Percentiles rank a stretch among this genome's conserved stretches.
Evolutionary conservation across 495 filamentous ascomycete species (phyloP).

Genomic region (Sabuloglossum arenarium): DNA sequence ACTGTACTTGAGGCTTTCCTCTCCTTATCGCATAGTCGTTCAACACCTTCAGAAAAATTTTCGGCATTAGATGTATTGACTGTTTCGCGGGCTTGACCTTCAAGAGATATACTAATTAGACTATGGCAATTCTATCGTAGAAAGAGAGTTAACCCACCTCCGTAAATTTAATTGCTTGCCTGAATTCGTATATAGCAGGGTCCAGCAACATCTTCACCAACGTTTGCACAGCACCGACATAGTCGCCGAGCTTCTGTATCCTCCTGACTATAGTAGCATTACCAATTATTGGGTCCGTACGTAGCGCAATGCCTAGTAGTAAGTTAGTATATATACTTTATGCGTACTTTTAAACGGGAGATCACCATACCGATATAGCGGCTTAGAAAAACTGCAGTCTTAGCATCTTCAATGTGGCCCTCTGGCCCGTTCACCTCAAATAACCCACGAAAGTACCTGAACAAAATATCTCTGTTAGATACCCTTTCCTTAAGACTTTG

Average conservation of each 20-base stretch:
- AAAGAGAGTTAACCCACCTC: background rate
- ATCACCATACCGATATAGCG: background rate
- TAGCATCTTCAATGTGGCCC: background rate
- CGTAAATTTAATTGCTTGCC: background rate
- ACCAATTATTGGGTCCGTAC: background rate
- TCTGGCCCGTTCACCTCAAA: background rate
- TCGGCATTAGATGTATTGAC: background rate
- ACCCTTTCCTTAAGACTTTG: background rate
- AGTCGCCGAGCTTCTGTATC: background rate
- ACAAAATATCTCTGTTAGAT: background rate
- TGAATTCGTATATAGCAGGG: background rate
- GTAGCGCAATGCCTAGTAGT: background rate
- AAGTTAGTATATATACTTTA: background rate
- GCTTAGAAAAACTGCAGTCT: background rate
- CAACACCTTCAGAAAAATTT: background rate
- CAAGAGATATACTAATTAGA: background rate
- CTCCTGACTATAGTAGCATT: background rate
- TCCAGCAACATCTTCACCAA: background rate
- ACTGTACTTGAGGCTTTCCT: background rate
- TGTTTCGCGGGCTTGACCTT: background rate
- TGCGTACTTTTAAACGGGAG: background rate
- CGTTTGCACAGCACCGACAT: background rate
- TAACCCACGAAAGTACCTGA: background rate
- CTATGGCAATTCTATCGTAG: background rate
- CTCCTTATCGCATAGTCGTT: background rate